A percentile compares a stretch with the other conserved stretches of the same genome.
phyloP scores from a whole-genome alignment of 1,284 basidiomycete species.

The Salmacisia buchloeana region DNA sequence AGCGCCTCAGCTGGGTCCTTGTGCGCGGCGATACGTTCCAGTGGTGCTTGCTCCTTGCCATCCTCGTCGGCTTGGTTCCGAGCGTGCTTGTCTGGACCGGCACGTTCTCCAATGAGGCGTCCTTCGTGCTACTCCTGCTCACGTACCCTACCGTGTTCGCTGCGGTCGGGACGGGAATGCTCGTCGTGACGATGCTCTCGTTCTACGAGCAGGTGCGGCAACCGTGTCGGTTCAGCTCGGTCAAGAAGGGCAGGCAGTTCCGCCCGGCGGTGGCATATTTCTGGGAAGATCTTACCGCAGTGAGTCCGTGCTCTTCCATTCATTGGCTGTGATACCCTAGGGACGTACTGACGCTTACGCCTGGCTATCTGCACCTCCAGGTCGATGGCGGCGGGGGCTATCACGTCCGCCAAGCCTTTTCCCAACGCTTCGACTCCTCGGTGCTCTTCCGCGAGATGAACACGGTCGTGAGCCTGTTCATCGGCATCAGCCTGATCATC shows the following conservation, averaged over 20 bases:
- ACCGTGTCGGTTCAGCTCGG: background rate
- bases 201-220: background rate
- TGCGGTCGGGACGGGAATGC: background rate
- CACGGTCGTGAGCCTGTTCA: background rate
- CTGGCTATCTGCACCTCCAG: too few species aligned
- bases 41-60: background rate
- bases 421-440: background rate
- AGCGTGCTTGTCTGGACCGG: too few species aligned
- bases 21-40: background rate
- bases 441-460: background rate
- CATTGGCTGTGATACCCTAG: too few species aligned
- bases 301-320: too few species aligned
- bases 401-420: background rate
- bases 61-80: background rate
- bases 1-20: background rate
- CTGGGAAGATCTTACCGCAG: background rate
- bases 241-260: background rate
- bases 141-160: background rate
- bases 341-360: too few species aligned
- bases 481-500: background rate
- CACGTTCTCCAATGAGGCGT: background rate
- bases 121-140: background rate
- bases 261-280: background rate
- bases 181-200: background rate
- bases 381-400: conserved; percentile 8